Conservation (phyloP, 257 asterid genomes). For the Apocynum venetum region DNA sequence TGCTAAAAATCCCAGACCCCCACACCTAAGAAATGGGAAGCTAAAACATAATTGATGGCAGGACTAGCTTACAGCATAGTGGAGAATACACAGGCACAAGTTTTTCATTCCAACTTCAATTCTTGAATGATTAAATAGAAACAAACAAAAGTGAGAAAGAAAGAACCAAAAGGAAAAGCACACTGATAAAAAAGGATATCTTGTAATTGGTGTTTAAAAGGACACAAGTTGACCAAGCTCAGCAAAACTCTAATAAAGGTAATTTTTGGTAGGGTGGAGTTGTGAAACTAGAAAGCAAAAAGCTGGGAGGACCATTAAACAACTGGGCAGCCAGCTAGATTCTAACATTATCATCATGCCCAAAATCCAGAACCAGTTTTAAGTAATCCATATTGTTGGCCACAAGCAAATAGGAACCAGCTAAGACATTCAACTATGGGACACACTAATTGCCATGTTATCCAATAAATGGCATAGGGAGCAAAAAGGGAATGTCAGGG, state of each 20-base stretch:
- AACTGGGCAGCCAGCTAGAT: neutral
- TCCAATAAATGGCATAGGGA: neutral
- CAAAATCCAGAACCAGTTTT: neutral
- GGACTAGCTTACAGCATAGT: neutral
- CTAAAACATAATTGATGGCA: neutral
- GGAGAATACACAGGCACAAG: neutral
- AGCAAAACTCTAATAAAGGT: neutral
- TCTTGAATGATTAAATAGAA: neutral
- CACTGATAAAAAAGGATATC: no score
- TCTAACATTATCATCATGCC: neutral
- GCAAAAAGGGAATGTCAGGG: neutral
- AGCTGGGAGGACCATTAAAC: neutral
- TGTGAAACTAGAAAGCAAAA: neutral
- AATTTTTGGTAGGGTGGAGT: neutral
- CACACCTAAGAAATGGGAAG: neutral
- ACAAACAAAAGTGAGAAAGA: neutral
- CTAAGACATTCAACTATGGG: neutral
- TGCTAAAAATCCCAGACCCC: neutral
- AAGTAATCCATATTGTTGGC: neutral
- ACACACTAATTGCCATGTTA: neutral
- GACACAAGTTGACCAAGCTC: neutral
- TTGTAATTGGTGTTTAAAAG: no score
- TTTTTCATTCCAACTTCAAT: neutral
- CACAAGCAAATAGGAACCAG: neutral
- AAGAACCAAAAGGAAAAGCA: neutral